Evolutionary conservation across 257 asterid genomes (phyloP), one percentile per base, ranked within the genome.

Genomic region (Lycium ferocissimum): DNA sequence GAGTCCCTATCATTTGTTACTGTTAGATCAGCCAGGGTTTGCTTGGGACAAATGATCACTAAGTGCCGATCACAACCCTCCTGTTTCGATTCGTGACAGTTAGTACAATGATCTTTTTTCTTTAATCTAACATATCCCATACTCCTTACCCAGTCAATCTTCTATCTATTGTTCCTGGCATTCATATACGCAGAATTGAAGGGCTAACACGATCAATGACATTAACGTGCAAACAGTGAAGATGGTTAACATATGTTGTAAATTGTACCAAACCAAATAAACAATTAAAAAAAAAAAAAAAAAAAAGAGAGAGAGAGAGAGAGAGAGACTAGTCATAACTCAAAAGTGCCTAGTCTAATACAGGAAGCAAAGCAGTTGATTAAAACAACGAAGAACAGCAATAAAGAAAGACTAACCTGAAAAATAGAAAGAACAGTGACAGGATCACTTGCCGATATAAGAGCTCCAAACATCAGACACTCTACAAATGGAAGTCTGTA

Each of bases 391-490:
- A 51, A 51, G 81, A 69, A 47, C 11, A 1, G 4, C 54, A 83
- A 67, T 26, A 69, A 53, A 47, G 54, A 83, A 43, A 35, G 38
- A 83, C 57, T 54, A 83, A 97, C 98, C 98, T 97, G 98, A 90
- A 97, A 97, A 89, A 97, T 97, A 84, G 99, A 97, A 86, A 97
- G 89, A 85, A 97, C 99, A 35, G 98, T 97, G 88, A 95, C 99
- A 86, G 98, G 99, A 89, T 97, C 98, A 6, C 98, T 97, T 72
- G 98, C 98, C 13, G 98, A 97, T 90, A 97, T 97, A 83, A 97
- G 98, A 84, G 99, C 98, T 85, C 99, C 98, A 89, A 97, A 97
- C 98, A 97, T 97, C 91, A 97, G 91, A 86, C 99, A 97, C 87
- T 97, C 99, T 81, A 97, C 89, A 86, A 95, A 97, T 26, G 99